phyloP scores from a whole-genome alignment of 306 rosid genomes.

The Lupinus albus region DNA sequence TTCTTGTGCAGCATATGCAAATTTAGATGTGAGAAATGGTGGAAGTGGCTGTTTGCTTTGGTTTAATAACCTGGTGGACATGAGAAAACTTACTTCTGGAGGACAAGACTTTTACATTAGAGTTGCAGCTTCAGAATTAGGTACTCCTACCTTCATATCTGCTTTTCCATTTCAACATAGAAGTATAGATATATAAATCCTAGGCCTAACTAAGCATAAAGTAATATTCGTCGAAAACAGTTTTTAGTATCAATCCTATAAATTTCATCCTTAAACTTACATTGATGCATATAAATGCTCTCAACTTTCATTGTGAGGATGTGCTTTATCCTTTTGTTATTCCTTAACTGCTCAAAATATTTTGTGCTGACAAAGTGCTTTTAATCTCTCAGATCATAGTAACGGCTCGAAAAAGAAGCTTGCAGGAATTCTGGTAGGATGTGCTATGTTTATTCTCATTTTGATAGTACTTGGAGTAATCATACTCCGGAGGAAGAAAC shows the following conservation, averaged over 20 bases:
- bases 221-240: too few species aligned
- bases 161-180: too few species aligned
- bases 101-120: conserved; percentile 17
- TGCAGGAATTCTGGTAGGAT: conserved; percentile 35
- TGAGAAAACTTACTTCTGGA: background rate
- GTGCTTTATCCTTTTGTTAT: too few species aligned
- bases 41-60: conserved; percentile 31
- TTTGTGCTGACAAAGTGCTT: too few species aligned
- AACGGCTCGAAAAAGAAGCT: conserved; percentile 20
- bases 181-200: too few species aligned
- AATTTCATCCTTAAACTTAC: too few species aligned
- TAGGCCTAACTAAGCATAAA: too few species aligned
- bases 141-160: background rate
- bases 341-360: too few species aligned
- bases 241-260: too few species aligned
- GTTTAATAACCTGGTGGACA: background rate
- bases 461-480: conserved; percentile 25
- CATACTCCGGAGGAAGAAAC: conserved; percentile 32
- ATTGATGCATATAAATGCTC: too few species aligned
- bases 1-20: conserved; percentile 27
- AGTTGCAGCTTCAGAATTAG: background rate
- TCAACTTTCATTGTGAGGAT: too few species aligned
- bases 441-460: background rate
- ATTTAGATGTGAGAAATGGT: background rate
- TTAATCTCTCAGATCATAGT: too few species aligned